These are phyloP conservation scores for Dendrostoma leiphaemia DNA, from an alignment of 2,329 filamentous ascomycete genomes.

Conservation along the genomic window DNA sequence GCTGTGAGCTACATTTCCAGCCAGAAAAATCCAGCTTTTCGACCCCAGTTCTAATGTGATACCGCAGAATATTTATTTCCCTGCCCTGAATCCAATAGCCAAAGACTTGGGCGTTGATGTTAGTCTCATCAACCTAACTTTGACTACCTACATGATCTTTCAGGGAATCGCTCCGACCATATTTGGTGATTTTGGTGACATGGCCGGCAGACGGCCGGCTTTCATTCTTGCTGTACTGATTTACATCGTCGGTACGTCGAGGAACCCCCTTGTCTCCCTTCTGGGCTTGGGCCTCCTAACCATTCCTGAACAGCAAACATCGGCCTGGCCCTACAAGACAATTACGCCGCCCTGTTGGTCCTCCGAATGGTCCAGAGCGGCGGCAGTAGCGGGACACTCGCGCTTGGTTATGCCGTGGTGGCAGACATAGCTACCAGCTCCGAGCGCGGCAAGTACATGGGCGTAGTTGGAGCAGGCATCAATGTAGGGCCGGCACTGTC, in stretches of 20 bases:
- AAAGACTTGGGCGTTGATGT: slow-evolving; percentile 36
- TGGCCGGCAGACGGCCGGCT: slow-evolving; percentile 58
- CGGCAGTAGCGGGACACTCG: slow-evolving; percentile 68
- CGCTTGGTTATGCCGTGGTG: slow-evolving; percentile 68
- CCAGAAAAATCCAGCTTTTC: background rate
- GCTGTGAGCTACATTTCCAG: slow-evolving; percentile 30
- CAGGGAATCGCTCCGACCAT: slow-evolving; percentile 61
- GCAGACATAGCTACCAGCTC: slow-evolving; percentile 68
- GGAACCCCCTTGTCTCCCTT: background rate
- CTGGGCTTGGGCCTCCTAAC: background rate
- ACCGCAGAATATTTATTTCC: slow-evolving; percentile 51
- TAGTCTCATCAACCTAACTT: slow-evolving; percentile 44
- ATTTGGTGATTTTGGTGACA: slow-evolving; percentile 61
- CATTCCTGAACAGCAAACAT: slow-evolving; percentile 47
- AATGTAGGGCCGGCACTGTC: slow-evolving; percentile 55
- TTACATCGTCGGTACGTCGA: slow-evolving; percentile 40
- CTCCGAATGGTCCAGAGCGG: slow-evolving; percentile 62
- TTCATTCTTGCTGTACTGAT: slow-evolving; percentile 57
- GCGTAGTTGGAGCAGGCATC: slow-evolving; percentile 58
- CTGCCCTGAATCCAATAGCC: slow-evolving; percentile 39
- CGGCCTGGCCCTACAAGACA: slow-evolving; percentile 55
- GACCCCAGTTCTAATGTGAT: background rate
- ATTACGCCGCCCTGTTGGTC: slow-evolving; percentile 57
- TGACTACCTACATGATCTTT: slow-evolving; percentile 63
- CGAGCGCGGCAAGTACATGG: slow-evolving; percentile 73